Evolutionary conservation across 441 rosid species (phyloP), one percentile per base, ranked within the genome.

Genomic region (Populus tomentosa): DNA sequence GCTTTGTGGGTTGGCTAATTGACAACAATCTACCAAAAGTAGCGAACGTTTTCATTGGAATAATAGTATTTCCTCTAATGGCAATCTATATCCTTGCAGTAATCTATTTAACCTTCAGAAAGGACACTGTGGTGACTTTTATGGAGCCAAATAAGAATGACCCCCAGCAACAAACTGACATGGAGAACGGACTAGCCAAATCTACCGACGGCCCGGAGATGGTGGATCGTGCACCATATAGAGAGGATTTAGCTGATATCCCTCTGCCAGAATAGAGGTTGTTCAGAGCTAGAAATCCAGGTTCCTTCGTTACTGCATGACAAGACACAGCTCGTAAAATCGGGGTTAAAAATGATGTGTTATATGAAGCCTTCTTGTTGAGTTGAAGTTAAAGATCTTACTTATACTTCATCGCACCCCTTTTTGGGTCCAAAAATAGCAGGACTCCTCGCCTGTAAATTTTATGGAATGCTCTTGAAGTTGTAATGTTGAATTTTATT

Each of bases 31-130:
- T 88, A 23, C 90, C 91, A 0, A 86, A 68, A 69, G 73, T 77
- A 3, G 90, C 75, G 21, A 88, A 85, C 16, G 76, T 89, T 9
- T 79, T 89, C 38, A 74, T 90, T 0, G 94, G 93, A 20, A 76
- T 87, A 40, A 6, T 82, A 10, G 89, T 92, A 0, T 92, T 92
- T 77, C 93, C 94, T 5, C 56, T 89, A 0, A 88, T 90, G 92
- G 85, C 82, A 13, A n/a, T 81, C 26, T 92, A 90, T 77, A 20
- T 90, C 21, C 9, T 82, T 0, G 30, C 90, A 1, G 72, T 91
- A 8, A 78, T 90, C 62, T 91, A 86, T 75, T 81, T 90, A n/a
- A 84, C 91, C 6, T 77, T 86, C 21, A 81, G 93, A 46, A 88
- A 86, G 72, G 93, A 92, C 77, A 80, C n/a, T 0, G 84, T 75